Evolutionary conservation across 345 rosid genomes (phyloP), one percentile per base, ranked within the genome.

Genomic region (Hibiscus mutabilis): DNA sequence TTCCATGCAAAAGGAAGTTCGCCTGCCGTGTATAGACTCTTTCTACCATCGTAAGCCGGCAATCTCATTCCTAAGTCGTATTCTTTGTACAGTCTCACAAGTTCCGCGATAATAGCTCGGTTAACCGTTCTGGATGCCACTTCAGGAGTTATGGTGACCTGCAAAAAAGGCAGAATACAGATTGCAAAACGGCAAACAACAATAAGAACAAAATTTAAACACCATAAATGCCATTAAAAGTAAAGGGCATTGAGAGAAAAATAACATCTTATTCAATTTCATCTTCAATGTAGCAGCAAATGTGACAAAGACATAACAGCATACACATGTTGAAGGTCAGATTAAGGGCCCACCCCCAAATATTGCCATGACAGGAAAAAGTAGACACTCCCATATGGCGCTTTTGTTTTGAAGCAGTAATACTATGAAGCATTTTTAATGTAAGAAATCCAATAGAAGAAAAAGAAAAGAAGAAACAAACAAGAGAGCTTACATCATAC

Each of bases 401-500:
- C 13, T 18, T 59, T 64, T 49, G 69, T 18, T 59, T 64, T 56
- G 55, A 55, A 31, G 29, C 68, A 65, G 66, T 37, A 65, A 65
- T 49, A 78, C 11, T 44, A 60, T 42, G 40, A 58, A 42, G 52
- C 65, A 63, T 40, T 66, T 72, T 70, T 22, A 63, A n/a, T 52
- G 60, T 18, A 52, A 57, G 14, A 63, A 18, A 19, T 0, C 19
- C 58, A 37, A 72, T 49, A 57, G 46, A 78, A 46, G 52, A 68
- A 56, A 56, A 5, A 3, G 19, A 52, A 53, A 53, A 40, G 46
- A 42, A 42, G 46, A 42, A 42, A 42, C 46, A 42, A 42, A 47
- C 16, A 22, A 63, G 21, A 51, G 60, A 80, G 25, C 95, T 86
- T 84, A 92, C 99, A 84, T 90, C 97, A 84, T 95, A 95, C 53